Evolutionary conservation across 1,284 basidiomycete genomes (phyloP), one percentile per base, ranked within the genome.

Genomic region (Naganishia sp.): DNA sequence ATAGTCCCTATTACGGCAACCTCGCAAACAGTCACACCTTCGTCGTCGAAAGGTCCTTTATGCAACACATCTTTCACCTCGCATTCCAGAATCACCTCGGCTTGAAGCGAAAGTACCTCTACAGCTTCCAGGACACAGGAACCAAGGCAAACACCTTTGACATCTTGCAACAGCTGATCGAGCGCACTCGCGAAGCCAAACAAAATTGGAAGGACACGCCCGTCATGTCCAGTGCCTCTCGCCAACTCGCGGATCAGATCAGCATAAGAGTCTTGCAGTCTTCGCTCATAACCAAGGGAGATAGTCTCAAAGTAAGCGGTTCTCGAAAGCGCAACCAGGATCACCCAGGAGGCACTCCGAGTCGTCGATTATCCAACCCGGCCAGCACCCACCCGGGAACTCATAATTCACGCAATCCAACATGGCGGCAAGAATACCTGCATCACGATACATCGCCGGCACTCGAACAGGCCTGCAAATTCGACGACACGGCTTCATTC

Each of bases 1-100:
- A 1, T 66, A 78, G 77, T 0, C 81, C 90, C 46, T 83, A 86
- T 55, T 97, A 96, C 76, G 82, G 85, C 0, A 88, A 88, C 21
- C 80, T 97, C 32, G 89, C 92, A 18, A 82, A 89, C 61, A 90
- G 87, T 73, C 87, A 85, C 68, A 83, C 86, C 9, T 82, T 97
- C 71, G 83, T 85, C 31, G 87, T 96, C 66, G 94, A 96, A 76
- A 86, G 93, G 28, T 87, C 89, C 0, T 94, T 94, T 80, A 95
- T 96, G 93, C 86, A 88, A 57, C 89, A 94, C 75, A 94, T 92
- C 0, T 93, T 96, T 82, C 90, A 94, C 75, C 80, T 96, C 25
- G 87, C 90, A 3, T 96, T 96, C 79, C 72, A 85, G 50, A 88
- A 89, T 71, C 87, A 89, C 70, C 76, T 82, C 18, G 86, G 87